Conservation (phyloP, 2,329 filamentous ascomycete species). For the Trichoderma brevicompactum region DNA sequence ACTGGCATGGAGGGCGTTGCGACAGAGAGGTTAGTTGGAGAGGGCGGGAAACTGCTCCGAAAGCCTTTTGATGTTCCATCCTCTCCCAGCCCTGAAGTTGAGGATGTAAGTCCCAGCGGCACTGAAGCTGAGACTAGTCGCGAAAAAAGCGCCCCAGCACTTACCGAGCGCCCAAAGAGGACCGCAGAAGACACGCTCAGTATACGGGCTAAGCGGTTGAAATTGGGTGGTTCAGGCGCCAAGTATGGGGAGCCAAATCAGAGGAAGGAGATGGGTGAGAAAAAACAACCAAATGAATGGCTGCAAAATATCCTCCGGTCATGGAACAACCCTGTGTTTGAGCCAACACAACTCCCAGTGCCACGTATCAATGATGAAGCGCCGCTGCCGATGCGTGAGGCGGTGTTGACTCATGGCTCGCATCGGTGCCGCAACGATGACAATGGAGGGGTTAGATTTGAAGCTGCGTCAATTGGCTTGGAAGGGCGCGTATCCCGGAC, state of each 20-base stretch:
- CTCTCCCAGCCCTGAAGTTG: background rate
- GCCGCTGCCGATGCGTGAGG: background rate
- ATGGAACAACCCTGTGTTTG: constrained; percentile 81
- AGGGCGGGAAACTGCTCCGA: constrained; percentile 48
- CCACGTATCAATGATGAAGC: constrained; percentile 44
- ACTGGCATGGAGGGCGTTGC: background rate
- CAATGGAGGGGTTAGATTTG: constrained; percentile 36
- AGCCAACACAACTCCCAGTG: constrained; percentile 51
- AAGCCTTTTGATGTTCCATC: constrained; percentile 50
- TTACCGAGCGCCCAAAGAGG: constrained; percentile 1
- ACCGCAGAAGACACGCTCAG: background rate
- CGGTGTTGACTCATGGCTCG: background rate
- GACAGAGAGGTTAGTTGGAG: constrained; percentile 44
- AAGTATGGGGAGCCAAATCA: background rate
- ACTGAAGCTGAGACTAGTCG: background rate
- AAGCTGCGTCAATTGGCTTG: constrained; percentile 38
- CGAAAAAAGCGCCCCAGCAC: background rate
- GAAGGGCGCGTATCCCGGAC: constrained; percentile 63
- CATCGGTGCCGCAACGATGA: constrained; percentile 22
- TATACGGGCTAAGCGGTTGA: background rate
- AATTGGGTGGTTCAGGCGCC: background rate
- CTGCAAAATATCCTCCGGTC: constrained; percentile 61
- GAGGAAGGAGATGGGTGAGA: constrained; percentile 23
- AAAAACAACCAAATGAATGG: constrained; percentile 52
- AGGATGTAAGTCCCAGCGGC: background rate